These are phyloP conservation scores for Lippia alba DNA, from an alignment of 305 asterid species.

Conservation along the genomic window DNA sequence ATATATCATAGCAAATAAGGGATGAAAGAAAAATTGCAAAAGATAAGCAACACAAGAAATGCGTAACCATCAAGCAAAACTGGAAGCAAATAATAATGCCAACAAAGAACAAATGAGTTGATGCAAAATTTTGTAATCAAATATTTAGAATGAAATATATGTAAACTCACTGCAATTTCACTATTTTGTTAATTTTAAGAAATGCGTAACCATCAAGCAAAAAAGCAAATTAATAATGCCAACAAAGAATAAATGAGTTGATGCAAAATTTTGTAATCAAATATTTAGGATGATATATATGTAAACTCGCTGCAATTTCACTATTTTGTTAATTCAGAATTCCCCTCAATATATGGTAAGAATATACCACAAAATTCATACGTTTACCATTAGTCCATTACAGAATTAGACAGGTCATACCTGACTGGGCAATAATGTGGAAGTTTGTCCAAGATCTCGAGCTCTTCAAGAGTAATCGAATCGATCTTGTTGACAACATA, in stretches of 20 bases:
- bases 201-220: slow-evolving; percentile 3
- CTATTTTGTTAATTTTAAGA: background rate
- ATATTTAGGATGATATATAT: background rate
- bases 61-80: slow-evolving; percentile 1
- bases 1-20: slow-evolving; percentile 1
- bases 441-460: slow-evolving; percentile 94
- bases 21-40: slow-evolving; percentile 18
- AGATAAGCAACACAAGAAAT: background rate
- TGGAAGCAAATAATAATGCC: background rate
- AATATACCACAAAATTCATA: slow-evolving; percentile 8
- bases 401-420: slow-evolving; percentile 45
- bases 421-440: slow-evolving; percentile 98
- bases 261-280: background rate
- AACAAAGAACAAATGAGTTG: background rate
- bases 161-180: slow-evolving; percentile 9
- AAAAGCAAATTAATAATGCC: background rate
- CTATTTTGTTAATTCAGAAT: background rate
- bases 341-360: slow-evolving; percentile 1
- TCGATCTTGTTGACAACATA: slow-evolving; percentile 91
- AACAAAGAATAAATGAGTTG: background rate
- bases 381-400: background rate
- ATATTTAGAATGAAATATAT: background rate
- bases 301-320: slow-evolving; percentile 8
- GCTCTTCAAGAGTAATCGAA: slow-evolving; percentile 95
- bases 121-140: background rate